Conservation (phyloP, 1,139 yeast species). For the Saccharomycopsis crataegensis region DNA sequence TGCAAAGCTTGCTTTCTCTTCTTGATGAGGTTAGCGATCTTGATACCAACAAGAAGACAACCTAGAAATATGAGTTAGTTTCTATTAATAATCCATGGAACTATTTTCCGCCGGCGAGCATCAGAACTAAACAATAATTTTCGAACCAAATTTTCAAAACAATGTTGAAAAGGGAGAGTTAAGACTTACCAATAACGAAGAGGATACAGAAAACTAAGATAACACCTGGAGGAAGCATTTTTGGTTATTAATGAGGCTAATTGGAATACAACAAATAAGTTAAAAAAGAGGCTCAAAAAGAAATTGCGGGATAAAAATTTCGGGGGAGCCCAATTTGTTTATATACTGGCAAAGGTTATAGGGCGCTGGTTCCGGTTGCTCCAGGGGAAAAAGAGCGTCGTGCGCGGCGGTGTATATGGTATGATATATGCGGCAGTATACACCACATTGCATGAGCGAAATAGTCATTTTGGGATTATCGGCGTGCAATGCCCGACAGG, state of each 20-base stretch:
- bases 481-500: too few species aligned
- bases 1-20: constrained; percentile 23
- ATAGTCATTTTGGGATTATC: too few species aligned
- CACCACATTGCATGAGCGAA: background rate
- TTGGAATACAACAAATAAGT: background rate
- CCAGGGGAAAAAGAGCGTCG: background rate
- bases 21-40: constrained; percentile 21
- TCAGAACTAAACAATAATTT: too few species aligned
- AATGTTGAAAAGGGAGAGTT: background rate
- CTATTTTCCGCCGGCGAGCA: too few species aligned
- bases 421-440: background rate
- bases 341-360: background rate
- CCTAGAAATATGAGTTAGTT: constrained; percentile 19
- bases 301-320: background rate
- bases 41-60: constrained; percentile 20
- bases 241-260: constrained; percentile 9
- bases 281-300: background rate
- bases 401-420: too few species aligned
- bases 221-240: constrained; percentile 32
- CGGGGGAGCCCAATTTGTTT: background rate
- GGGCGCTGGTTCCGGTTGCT: constrained; percentile 11
- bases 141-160: background rate
- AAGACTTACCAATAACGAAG: constrained; percentile 29
- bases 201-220: constrained; percentile 31
- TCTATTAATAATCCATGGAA: background rate